These are phyloP conservation scores for Magnusiomyces fungicola DNA, from an alignment of 1,139 yeast genomes.

Conservation along the genomic window DNA sequence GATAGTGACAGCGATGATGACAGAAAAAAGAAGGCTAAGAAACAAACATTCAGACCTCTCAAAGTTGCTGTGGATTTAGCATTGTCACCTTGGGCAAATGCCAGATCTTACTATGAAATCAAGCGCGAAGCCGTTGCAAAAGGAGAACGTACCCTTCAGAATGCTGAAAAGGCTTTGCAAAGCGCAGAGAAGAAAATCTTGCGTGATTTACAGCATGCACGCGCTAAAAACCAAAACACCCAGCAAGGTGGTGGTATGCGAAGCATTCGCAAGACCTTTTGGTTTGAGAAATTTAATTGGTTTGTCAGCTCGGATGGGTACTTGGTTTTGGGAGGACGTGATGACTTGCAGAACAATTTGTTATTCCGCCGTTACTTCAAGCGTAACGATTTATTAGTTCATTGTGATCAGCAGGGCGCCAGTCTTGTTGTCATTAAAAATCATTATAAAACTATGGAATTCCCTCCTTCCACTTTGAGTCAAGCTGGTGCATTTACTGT, in stretches of 20 bases:
- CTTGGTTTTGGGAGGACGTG: conserved; percentile 80
- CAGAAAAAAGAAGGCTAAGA: conserved; percentile 16
- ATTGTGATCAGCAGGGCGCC: conserved; percentile 69
- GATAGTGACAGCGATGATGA: conserved; percentile 31
- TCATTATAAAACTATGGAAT: conserved; percentile 40
- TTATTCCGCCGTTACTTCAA: conserved; percentile 70
- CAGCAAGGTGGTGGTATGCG: conserved; percentile 39
- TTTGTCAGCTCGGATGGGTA: conserved; percentile 85
- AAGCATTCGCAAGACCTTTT: conserved; percentile 62
- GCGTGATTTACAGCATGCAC: conserved; percentile 59
- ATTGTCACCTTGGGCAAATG: conserved; percentile 82
- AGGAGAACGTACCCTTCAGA: conserved; percentile 72
- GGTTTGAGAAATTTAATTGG: conserved; percentile 96
- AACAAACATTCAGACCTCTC: conserved; percentile 27
- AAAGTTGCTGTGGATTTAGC: conserved; percentile 61
- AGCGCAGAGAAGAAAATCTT: conserved; percentile 77
- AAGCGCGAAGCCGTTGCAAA: conserved; percentile 72
- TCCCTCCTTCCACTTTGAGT: conserved; percentile 78
- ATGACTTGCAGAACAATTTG: conserved; percentile 75
- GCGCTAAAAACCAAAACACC: conserved; percentile 54
- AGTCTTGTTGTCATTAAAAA: conserved; percentile 74
- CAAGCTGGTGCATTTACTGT: conserved; percentile 87
- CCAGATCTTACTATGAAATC: conserved; percentile 74
- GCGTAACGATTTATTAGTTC: conserved; percentile 63
- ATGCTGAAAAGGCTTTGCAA: conserved; percentile 69